A percentile compares a stretch with the other conserved stretches of the same genome.
phyloP scores from a whole-genome alignment of 495 filamentous ascomycete genomes.

The Extremus antarcticus region DNA sequence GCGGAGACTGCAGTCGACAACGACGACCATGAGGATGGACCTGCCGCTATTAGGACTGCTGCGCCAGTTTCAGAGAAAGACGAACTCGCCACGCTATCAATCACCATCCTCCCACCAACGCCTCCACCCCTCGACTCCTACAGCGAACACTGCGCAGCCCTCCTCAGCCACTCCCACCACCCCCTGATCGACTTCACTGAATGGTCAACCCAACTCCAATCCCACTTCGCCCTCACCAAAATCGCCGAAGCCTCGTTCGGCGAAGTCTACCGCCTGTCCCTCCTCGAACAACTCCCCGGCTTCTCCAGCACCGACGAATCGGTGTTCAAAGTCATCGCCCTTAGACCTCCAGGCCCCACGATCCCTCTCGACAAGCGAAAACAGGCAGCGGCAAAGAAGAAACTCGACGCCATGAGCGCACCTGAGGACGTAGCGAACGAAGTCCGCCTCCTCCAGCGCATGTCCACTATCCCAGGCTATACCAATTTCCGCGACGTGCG shows the following conservation, averaged over 20 bases:
- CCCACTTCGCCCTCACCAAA: constrained; percentile 43
- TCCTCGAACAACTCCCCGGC: constrained; percentile 29
- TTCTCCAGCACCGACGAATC: constrained; percentile 23
- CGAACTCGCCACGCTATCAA: background rate
- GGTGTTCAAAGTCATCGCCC: constrained; percentile 34
- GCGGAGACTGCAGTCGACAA: background rate
- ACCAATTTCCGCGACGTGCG: constrained; percentile 75
- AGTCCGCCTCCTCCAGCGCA: constrained; percentile 60
- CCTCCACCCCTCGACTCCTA: constrained; percentile 3
- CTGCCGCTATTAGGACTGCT: background rate
- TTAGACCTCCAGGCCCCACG: constrained; percentile 24
- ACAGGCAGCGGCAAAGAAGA: constrained; percentile 25
- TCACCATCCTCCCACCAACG: background rate
- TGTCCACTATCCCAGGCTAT: constrained; percentile 77
- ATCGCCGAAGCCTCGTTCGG: constrained; percentile 61
- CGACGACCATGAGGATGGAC: background rate
- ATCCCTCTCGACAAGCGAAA: constrained; percentile 12
- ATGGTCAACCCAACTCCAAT: constrained; percentile 43
- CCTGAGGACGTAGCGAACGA: constrained; percentile 53
- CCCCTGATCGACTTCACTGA: constrained; percentile 17
- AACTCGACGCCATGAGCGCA: constrained; percentile 29
- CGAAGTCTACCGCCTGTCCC: constrained; percentile 53
- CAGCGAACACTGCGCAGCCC: constrained; percentile 2
- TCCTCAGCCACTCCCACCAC: constrained; percentile 9
- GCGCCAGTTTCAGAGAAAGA: background rate